Percentiles rank a stretch among this genome's conserved stretches.
Evolutionary conservation across 2,329 filamentous ascomycete genomes (phyloP).

Genomic region (Talaromyces verruculosus): DNA sequence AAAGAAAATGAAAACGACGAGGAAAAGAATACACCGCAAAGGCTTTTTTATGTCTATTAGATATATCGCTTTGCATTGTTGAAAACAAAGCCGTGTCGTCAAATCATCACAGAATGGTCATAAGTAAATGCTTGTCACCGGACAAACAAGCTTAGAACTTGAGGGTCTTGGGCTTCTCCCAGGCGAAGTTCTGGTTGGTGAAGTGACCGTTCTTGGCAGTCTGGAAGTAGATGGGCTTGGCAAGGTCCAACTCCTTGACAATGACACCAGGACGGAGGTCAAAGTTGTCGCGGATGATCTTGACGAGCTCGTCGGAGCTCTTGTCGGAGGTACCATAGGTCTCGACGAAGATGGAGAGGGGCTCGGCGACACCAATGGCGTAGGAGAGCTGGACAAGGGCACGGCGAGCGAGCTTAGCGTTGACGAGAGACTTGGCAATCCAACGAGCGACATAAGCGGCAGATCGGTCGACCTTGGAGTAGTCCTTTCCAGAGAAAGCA

Average conservation of each 20-base stretch:
- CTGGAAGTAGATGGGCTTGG: constrained; percentile 95
- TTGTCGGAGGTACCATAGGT: constrained; percentile 92
- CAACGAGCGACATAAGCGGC: constrained; percentile 96
- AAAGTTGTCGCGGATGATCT: constrained; percentile 95
- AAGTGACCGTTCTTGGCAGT: constrained; percentile 99
- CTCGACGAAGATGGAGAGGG: constrained; percentile 96
- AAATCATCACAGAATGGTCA: constrained; percentile 40
- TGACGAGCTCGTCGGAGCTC: constrained; percentile 86
- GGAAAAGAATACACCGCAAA: constrained; percentile 28
- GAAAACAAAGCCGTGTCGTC: constrained; percentile 51
- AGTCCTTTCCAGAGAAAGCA: constrained; percentile 99
- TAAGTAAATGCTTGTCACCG: constrained; percentile 2
- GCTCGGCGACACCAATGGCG: constrained; percentile 98
- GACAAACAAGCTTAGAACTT: constrained; percentile 67
- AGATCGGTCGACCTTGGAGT: constrained; percentile 99
- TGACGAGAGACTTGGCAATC: constrained; percentile 97
- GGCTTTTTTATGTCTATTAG: constrained; percentile 38
- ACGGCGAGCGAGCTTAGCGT: constrained; percentile 84
- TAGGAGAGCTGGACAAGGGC: constrained; percentile 97
- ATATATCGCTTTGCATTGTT: constrained; percentile 50
- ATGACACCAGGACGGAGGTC: constrained; percentile 98
- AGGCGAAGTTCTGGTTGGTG: constrained; percentile 95
- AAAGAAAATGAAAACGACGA: constrained; percentile 42
- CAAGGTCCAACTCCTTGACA: constrained; percentile 92
- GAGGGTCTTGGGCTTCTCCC: constrained; percentile 97